Evolutionary conservation across 768 basidiomycete species (phyloP), one percentile per base, ranked within the genome.

Genomic region (Lactarius hatsudake): DNA sequence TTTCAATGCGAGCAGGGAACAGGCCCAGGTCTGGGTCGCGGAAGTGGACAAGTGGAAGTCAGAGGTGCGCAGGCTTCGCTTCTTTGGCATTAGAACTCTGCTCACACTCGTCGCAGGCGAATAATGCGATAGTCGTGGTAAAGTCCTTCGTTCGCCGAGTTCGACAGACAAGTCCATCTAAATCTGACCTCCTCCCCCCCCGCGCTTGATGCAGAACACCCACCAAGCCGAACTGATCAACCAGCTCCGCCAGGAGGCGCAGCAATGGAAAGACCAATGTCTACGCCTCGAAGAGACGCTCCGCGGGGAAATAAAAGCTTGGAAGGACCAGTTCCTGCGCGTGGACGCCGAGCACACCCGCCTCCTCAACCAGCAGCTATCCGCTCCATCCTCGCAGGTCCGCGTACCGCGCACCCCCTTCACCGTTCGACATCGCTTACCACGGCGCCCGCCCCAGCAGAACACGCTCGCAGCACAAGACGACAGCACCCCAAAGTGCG

Each of bases 271-370:
- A 75, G 85, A 87, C 59, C 90, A 91, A 71, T 79, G 81, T 59
- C 72, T 78, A 26, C 80, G 82, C 34, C 74, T 81, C 34, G 81
- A 83, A 61, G 82, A 83, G 62, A 76, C 80, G 1, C 79, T 81
- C 12, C 76, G 80, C 57, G 77, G 77, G 36, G 81, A 83, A 67
- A 84, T 89, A 0, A 79, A 81, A 62, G 88, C 88, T 71, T 92
- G 90, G 90, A 91, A 91, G 74, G 89, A 90, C 26, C 89, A 90
- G 71, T 91, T 90, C 74, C 78, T 87, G 43, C 85, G 89, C 18
- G 87, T 90, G 55, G 89, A 92, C 68, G 81, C 87, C 63, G 88
- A 91, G 64, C 82, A 89, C 63, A 83, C 81, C 36, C 80, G 81
- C 6, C 81, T 90, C 15, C 79, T 85, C 9, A 81, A 82, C 5